A percentile compares a stretch with the other conserved stretches of the same genome.
Evolutionary conservation across 2,329 filamentous ascomycete genomes (phyloP).

Genomic region (Monosporascus cannonballus): DNA sequence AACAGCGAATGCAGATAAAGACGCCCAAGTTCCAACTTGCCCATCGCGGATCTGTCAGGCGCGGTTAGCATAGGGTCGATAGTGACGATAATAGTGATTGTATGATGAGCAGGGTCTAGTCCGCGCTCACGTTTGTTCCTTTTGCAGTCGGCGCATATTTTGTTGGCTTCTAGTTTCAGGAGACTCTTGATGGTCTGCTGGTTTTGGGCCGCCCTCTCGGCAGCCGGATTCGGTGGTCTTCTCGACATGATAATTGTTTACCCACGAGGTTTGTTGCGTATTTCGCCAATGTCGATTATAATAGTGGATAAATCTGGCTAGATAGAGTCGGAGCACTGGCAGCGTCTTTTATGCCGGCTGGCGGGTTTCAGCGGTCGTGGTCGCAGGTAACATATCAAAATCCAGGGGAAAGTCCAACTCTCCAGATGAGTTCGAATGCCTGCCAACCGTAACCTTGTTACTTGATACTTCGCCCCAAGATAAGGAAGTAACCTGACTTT

Average conservation of each 20-base stretch:
- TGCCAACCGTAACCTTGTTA: not conserved
- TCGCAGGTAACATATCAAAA: not conserved
- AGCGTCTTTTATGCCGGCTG: not conserved
- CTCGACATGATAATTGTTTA: constrained; percentile 60
- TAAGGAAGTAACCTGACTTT: too few relatives aligned
- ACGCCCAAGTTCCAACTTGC: constrained; percentile 97
- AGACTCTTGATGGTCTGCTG: constrained; percentile 89
- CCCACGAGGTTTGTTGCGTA: not conserved
- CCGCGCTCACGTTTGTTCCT: constrained; percentile 80
- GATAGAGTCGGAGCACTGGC: not conserved
- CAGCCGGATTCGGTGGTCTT: constrained; percentile 68
- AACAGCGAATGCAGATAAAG: constrained; percentile 97
- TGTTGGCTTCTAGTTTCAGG: constrained; percentile 91
- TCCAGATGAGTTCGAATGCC: not conserved
- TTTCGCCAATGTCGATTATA: not conserved
- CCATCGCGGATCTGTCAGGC: constrained; percentile 79
- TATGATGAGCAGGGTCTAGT: not conserved
- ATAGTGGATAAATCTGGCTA: not conserved
- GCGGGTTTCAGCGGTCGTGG: not conserved
- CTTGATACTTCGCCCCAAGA: not conserved
- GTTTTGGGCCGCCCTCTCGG: constrained; percentile 88
- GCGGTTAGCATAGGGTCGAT: not conserved
- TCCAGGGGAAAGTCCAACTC: not conserved
- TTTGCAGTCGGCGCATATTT: constrained; percentile 97
- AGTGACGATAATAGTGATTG: not conserved